These are phyloP conservation scores for Samsoniella hepiali DNA, from an alignment of 2,329 filamentous ascomycete species.

Conservation along the genomic window DNA sequence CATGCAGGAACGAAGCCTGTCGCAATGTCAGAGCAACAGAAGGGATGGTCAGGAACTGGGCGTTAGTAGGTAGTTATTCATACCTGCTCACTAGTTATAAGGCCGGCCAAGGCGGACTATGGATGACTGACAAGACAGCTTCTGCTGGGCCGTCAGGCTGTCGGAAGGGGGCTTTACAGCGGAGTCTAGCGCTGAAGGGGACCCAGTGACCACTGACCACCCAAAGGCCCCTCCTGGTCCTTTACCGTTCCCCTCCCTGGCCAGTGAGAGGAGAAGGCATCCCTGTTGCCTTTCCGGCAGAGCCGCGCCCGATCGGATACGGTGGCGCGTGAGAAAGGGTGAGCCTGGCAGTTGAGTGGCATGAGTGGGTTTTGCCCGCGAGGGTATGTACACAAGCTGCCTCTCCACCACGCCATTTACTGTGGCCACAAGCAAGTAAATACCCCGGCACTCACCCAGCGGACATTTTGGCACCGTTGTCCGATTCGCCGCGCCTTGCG, in stretches of 20 bases:
- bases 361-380: slow-evolving; percentile 6
- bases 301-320: slow-evolving; percentile 16
- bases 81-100: background rate
- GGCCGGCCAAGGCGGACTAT: background rate
- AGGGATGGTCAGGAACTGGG: background rate
- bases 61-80: background rate
- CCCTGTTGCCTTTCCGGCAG: slow-evolving; percentile 12
- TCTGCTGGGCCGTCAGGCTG: background rate
- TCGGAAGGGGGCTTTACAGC: background rate
- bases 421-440: too few relatives aligned
- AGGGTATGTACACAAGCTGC: background rate
- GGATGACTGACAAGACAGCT: background rate
- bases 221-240: background rate
- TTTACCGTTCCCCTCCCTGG: too few relatives aligned
- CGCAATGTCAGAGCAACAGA: background rate
- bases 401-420: too few relatives aligned
- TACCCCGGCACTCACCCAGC: too few relatives aligned
- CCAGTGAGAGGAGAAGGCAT: background rate
- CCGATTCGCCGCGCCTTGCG: too few relatives aligned
- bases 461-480: too few relatives aligned
- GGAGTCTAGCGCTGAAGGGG: background rate
- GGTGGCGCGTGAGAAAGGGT: background rate
- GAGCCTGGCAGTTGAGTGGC: background rate
- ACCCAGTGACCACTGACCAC: background rate
- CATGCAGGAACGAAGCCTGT: background rate